Evolutionary conservation across 192 early-diverging fungal genomes (phyloP), one percentile per base, ranked within the genome.

Genomic region (Rhizoclosmatium globosum): DNA sequence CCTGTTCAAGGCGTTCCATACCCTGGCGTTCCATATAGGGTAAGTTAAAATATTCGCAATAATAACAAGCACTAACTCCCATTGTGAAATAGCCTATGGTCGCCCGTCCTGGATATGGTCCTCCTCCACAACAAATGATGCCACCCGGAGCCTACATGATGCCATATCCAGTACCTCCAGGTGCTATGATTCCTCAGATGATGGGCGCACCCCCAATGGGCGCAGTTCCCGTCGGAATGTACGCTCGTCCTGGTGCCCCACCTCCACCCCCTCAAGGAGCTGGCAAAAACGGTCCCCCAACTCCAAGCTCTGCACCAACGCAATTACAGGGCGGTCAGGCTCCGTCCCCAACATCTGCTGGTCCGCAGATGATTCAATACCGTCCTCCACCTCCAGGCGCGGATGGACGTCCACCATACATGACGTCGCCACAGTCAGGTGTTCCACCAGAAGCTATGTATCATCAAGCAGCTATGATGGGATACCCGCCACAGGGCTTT

Each of bases 121-220:
- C 71, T n/a, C n/a, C 17, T 4, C 50, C 68, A 46, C 59, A 72
- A 19, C n/a, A 67, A 23, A 74, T 80, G 19, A 73, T 74, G 47
- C 64, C 57, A 13, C 79, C 79, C 15, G 42, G 42, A 4, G 72
- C 64, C 15, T 80, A 80, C 66, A 80, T 80, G 71, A 50, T 74
- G 44, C 79, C 67, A 13, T 80, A 75, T 45, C 61, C 41, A 6
- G 47, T 72, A 15, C 68, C 60, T 21, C 64, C 79, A 13, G 64
- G 64, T 56, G 64, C 79, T 15, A 66, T 64, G 66, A 23, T 80
- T 53, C 79, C 60, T n/a, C 79, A 47, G 56, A 80, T 80, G 72
- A 80, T 80, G 71, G 78, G 70, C 11, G 64, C 76, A 39, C 67
- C 67, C 4, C 71, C 71, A 53, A 65, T 57, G 58, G 60, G 2